A percentile compares a stretch with the other conserved stretches of the same genome.
These are phyloP conservation scores for Helicostylum pulchrum DNA, from an alignment of 192 early-diverging fungal species.

Conservation along the genomic window DNA sequence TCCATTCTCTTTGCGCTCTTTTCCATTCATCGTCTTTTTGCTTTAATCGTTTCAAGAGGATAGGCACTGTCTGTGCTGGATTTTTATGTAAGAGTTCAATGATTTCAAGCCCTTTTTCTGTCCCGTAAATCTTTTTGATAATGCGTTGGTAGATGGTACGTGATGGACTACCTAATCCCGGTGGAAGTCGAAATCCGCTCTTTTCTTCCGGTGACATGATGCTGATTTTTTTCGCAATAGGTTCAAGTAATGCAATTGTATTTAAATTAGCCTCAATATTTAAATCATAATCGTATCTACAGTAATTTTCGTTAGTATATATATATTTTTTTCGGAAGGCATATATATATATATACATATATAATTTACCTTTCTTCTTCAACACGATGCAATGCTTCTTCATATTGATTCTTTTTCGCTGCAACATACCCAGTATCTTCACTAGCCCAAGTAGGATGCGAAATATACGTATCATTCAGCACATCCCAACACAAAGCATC, in stretches of 20 bases:
- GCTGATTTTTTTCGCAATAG: constrained; percentile 76
- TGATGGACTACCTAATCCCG: constrained; percentile 77
- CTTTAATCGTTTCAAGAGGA: constrained; percentile 89
- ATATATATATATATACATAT: not conserved
- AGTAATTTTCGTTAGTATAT: too few species aligned
- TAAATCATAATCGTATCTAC: constrained; percentile 84
- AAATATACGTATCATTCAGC: constrained; percentile 94
- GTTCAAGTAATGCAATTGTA: constrained; percentile 82
- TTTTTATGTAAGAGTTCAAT: constrained; percentile 89
- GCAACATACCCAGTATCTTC: constrained; percentile 87
- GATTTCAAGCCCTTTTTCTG: constrained; percentile 78
- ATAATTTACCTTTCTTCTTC: constrained; percentile 79
- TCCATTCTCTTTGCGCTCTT: constrained; percentile 54
- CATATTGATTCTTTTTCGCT: constrained; percentile 87
- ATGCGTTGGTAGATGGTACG: constrained; percentile 84
- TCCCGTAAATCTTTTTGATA: constrained; percentile 91
- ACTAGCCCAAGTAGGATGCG: constrained; percentile 86
- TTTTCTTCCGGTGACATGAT: constrained; percentile 77
- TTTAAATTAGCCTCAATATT: constrained; percentile 92
- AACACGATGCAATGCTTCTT: constrained; percentile 88
- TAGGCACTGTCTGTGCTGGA: constrained; percentile 84
- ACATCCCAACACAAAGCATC: constrained; percentile 90
- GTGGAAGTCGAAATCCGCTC: constrained; percentile 63
- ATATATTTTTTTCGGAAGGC: not conserved
- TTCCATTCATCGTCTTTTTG: constrained; percentile 99